Percentiles rank a stretch among this genome's conserved stretches.
Evolutionary conservation across 2,329 filamentous ascomycete genomes (phyloP).

Genomic region (Trichoderma brevicompactum): DNA sequence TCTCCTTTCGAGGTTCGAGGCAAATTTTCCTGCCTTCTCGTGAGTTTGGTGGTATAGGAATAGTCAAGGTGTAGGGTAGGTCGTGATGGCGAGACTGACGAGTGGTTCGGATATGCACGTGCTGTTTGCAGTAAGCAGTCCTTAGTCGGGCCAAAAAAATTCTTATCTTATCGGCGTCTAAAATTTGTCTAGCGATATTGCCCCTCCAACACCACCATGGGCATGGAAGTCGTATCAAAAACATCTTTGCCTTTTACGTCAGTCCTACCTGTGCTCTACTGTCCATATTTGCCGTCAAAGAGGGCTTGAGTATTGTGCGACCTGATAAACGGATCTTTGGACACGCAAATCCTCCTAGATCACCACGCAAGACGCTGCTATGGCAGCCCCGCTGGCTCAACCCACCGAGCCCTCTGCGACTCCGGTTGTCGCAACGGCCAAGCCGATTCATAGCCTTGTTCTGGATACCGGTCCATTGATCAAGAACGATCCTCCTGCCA

Average conservation of each 20-base stretch:
- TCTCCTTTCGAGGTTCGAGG: background rate
- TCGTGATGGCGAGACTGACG: background rate
- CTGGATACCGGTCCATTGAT: constrained; percentile 93
- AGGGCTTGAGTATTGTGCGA: background rate
- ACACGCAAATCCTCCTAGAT: background rate
- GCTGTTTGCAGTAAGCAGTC: background rate
- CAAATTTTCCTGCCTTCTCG: background rate
- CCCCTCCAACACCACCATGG: constrained; percentile 27
- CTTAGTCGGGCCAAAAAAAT: background rate
- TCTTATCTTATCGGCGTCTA: constrained; percentile 30
- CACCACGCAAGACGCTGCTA: constrained; percentile 23
- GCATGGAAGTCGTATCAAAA: background rate
- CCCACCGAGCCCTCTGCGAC: constrained; percentile 29
- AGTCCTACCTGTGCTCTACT: background rate
- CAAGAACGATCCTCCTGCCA: constrained; percentile 86
- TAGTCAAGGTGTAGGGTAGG: background rate
- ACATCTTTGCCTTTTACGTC: background rate
- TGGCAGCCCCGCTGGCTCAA: constrained; percentile 32
- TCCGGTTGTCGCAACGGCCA: constrained; percentile 44
- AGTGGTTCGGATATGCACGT: background rate
- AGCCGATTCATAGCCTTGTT: constrained; percentile 80
- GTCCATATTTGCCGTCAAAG: background rate
- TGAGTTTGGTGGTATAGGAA: no score
- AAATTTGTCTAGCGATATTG: constrained; percentile 29
- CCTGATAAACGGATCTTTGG: background rate